Evolutionary conservation across 2,329 filamentous ascomycete genomes (phyloP).

Genomic region (Ceratocystis smalleyi): DNA sequence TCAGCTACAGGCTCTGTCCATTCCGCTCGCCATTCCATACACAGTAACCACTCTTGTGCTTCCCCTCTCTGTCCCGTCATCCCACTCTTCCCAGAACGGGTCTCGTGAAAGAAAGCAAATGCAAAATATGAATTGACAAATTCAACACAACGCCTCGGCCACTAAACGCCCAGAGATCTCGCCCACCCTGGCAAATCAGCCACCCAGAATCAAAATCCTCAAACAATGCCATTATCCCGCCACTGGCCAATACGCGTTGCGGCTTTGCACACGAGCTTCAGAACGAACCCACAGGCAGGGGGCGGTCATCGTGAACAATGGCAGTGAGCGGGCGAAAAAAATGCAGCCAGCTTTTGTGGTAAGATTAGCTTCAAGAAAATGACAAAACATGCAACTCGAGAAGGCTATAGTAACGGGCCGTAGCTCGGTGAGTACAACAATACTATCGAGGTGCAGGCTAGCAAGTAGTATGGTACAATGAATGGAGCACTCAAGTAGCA

Average conservation of each 20-base stretch:
- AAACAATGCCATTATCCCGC: background rate
- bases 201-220: background rate
- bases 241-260: background rate
- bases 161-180: background rate
- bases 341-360: background rate
- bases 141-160: background rate
- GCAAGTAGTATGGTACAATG: too few relatives aligned
- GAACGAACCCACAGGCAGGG: background rate
- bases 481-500: too few relatives aligned
- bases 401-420: too few relatives aligned
- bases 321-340: background rate
- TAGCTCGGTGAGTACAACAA: too few relatives aligned
- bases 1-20: background rate
- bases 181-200: background rate
- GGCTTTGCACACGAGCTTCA: constrained; percentile 2
- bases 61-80: background rate
- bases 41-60: background rate
- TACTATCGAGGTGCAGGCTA: too few relatives aligned
- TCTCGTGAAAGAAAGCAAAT: background rate
- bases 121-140: background rate
- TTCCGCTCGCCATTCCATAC: background rate
- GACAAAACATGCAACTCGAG: too few relatives aligned
- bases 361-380: too few relatives aligned
- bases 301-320: background rate
- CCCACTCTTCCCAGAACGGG: background rate